phyloP scores from a whole-genome alignment of 331 rosid genomes.

The Malus hybrid region DNA sequence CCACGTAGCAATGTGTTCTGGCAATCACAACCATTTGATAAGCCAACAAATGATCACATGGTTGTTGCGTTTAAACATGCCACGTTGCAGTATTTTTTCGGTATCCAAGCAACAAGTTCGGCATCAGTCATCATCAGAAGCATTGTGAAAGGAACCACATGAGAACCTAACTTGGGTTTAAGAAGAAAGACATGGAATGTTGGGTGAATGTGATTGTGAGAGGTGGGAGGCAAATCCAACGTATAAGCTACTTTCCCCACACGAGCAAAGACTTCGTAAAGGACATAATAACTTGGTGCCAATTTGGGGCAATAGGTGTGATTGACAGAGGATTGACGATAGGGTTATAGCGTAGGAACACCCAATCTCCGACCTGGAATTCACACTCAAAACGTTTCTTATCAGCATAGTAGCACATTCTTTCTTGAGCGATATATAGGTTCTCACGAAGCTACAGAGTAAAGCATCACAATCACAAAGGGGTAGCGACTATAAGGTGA shows the following conservation, averaged over 20 bases:
- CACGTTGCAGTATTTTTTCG: too few species aligned
- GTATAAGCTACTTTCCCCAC: neutral
- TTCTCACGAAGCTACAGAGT: too few species aligned
- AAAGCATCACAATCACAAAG: too few species aligned
- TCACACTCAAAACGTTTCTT: neutral
- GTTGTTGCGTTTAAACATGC: too few species aligned
- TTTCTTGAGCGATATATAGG: too few species aligned
- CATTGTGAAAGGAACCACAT: too few species aligned
- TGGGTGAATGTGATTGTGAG: neutral
- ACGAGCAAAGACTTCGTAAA: neutral
- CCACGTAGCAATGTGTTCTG: too few species aligned
- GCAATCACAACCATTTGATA: too few species aligned
- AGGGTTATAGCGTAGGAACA: neutral
- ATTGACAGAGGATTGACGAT: neutral
- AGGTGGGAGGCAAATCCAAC: neutral
- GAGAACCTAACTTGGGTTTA: neutral
- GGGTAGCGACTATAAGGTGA: too few species aligned
- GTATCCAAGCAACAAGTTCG: too few species aligned
- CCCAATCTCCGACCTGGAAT: neutral
- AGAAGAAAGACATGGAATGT: neutral
- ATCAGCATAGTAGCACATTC: neutral
- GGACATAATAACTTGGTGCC: neutral
- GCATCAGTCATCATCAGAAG: too few species aligned
- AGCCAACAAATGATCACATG: too few species aligned
- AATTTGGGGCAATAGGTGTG: neutral